phyloP scores from a whole-genome alignment of 2,329 filamentous ascomycete species.

The Chalaropsis ovoidea region DNA sequence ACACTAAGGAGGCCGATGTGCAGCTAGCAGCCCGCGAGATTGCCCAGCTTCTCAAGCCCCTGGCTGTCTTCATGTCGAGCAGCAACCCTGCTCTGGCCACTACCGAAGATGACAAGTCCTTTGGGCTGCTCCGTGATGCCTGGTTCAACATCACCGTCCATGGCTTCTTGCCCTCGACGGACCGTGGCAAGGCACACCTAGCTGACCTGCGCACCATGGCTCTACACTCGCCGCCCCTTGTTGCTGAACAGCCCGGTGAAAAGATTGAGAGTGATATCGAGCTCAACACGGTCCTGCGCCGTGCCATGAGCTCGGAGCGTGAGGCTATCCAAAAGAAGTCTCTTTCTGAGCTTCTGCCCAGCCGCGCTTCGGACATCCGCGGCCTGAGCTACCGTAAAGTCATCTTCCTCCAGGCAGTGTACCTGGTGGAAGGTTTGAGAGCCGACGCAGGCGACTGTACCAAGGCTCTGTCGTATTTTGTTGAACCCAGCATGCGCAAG shows the following conservation, averaged over 20 bases:
- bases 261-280: constrained; percentile 94
- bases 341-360: constrained; percentile 62
- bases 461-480: constrained; percentile 79
- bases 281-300: constrained; percentile 81
- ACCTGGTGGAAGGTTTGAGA: constrained; percentile 79
- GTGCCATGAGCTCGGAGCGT: constrained; percentile 72
- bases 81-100: constrained; percentile 47
- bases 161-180: constrained; percentile 68
- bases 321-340: constrained; percentile 71
- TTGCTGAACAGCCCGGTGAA: constrained; percentile 79
- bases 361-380: constrained; percentile 67
- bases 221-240: constrained; percentile 73
- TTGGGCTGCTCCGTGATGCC: constrained; percentile 70
- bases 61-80: constrained; percentile 72
- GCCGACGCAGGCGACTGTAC: constrained; percentile 83
- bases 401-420: constrained; percentile 83
- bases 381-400: constrained; percentile 78
- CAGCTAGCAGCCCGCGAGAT: constrained; percentile 81
- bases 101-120: constrained; percentile 51
- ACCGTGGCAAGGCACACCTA: constrained; percentile 60
- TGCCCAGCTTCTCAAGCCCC: constrained; percentile 70
- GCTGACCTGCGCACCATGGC: constrained; percentile 76
- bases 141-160: constrained; percentile 99
- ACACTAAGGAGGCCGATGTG: constrained; percentile 65
- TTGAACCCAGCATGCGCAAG: constrained; percentile 73